Evolutionary conservation across 495 filamentous ascomycete species (phyloP).

Genomic region (Cudoniella acicularis): DNA sequence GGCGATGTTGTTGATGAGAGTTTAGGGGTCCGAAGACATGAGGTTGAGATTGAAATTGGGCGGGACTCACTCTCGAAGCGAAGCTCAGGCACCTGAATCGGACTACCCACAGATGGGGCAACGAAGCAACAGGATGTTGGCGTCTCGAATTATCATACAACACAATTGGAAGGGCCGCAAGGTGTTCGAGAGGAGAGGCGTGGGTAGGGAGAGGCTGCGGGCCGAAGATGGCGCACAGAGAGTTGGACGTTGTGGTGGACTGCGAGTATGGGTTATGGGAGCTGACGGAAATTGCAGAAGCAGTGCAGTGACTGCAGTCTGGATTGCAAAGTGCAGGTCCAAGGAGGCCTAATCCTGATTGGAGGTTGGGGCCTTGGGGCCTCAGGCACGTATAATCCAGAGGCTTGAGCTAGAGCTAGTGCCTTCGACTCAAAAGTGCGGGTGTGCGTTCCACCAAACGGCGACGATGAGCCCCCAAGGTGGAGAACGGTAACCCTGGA

Average conservation of each 20-base stretch:
- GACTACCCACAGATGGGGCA: background rate
- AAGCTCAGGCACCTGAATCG: background rate
- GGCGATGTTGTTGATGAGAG: background rate
- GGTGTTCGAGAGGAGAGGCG: background rate
- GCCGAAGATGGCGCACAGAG: background rate
- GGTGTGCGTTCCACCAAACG: no score
- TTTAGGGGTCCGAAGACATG: background rate
- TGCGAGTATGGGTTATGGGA: no score
- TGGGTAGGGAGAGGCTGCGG: background rate
- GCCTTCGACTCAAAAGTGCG: no score
- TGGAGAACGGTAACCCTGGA: no score
- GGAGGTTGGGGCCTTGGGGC: no score
- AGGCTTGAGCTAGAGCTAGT: no score
- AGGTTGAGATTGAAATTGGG: slow-evolving; percentile 2
- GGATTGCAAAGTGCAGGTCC: no score
- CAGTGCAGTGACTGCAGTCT: background rate
- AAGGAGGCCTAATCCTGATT: no score
- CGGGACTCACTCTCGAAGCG: background rate
- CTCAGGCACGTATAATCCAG: no score
- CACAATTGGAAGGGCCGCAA: background rate
- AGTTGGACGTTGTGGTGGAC: background rate
- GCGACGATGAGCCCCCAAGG: no score
- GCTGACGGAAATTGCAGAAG: no score
- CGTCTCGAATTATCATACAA: background rate
- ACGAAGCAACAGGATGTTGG: background rate